Conservation (phyloP, 2,329 filamentous ascomycete genomes). For the Botrytis sinoallii region DNA sequence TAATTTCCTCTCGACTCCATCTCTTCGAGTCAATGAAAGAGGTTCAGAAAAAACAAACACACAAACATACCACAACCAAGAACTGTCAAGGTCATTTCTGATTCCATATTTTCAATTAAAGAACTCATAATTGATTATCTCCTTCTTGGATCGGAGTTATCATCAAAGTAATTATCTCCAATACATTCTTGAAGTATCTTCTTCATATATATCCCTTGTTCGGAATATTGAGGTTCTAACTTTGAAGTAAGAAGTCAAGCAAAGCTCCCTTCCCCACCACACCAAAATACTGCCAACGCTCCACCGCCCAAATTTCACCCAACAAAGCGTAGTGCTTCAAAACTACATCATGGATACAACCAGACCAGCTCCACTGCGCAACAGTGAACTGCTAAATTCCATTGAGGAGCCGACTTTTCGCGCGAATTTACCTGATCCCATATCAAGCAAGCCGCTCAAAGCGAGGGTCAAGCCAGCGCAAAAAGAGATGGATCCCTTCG, state of each 20-base stretch:
- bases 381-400: not conserved
- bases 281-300: not conserved
- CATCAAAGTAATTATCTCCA: not conserved
- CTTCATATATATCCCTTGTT: not conserved
- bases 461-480: slow-evolving; percentile 13
- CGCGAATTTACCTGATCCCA: not conserved
- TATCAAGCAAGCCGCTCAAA: not conserved
- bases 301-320: not conserved
- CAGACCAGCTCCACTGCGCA: not conserved
- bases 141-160: not conserved
- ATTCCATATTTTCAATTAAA: slow-evolving; percentile 2
- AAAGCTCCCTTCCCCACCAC: not conserved
- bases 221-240: not conserved
- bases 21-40: not conserved
- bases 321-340: not conserved
- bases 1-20: not conserved
- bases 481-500: slow-evolving; percentile 68
- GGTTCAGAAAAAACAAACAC: not conserved
- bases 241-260: not conserved
- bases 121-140: not conserved
- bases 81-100: slow-evolving; percentile 68
- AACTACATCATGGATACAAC: slow-evolving; percentile 11
- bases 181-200: not conserved
- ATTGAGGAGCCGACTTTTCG: not conserved
- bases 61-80: slow-evolving; percentile 70